phyloP scores from a whole-genome alignment of 257 asterid species.

The Nicotiana sylvestris region DNA sequence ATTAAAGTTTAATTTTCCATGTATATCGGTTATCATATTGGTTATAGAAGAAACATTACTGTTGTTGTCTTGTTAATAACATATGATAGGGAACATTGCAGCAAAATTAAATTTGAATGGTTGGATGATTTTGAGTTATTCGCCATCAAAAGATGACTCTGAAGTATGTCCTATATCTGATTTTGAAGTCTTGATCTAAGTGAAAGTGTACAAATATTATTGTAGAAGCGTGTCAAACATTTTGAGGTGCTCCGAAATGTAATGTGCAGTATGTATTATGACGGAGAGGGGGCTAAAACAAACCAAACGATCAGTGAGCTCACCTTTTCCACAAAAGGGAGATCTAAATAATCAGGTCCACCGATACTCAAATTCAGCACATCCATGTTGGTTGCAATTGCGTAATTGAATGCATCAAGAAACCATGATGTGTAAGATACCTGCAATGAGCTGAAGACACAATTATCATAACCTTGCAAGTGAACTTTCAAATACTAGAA shows the following conservation, averaged over 20 bases:
- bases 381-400: conserved; percentile 92
- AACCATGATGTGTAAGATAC: conserved; percentile 98
- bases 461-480: conserved; percentile 64
- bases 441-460: conserved; percentile 94
- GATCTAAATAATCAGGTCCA: conserved; percentile 95
- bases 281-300: neutral
- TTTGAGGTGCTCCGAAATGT: neutral
- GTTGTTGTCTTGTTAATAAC: neutral
- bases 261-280: neutral
- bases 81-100: neutral
- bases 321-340: conserved; percentile 93
- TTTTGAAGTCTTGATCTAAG: neutral
- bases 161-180: neutral
- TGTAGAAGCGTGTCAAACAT: neutral
- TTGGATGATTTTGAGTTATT: neutral
- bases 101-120: neutral
- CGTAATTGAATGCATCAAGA: conserved; percentile 98
- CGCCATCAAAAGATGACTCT: too few species aligned
- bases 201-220: neutral
- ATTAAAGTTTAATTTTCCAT: neutral
- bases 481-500: neutral
- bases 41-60: neutral
- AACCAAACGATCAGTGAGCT: neutral
- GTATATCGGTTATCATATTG: neutral
- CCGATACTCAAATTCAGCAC: conserved; percentile 98